phyloP scores from a whole-genome alignment of 768 basidiomycete genomes.

The Agaricus bisporus region DNA sequence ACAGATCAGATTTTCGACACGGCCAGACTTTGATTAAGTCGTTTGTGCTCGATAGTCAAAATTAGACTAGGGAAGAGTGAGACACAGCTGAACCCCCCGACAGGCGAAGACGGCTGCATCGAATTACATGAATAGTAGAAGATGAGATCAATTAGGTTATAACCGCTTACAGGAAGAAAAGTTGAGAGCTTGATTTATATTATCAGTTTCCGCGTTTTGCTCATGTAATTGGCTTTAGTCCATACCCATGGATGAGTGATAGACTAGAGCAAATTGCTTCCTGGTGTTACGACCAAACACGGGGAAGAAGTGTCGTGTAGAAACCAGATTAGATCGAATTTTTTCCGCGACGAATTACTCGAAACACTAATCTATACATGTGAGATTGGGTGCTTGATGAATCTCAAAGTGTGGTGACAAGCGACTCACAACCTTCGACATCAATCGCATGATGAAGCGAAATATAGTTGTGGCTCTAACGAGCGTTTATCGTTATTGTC shows the following conservation, averaged over 20 bases:
- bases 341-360: slow-evolving; percentile 1
- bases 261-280: too few species aligned
- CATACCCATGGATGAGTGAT: not conserved
- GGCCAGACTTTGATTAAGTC: slow-evolving; percentile 2
- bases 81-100: not conserved
- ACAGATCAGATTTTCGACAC: not conserved
- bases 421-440: slow-evolving; percentile 4
- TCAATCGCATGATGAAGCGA: slow-evolving; percentile 3
- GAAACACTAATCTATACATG: not conserved
- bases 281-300: too few species aligned
- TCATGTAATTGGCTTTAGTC: slow-evolving; percentile 1
- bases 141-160: not conserved
- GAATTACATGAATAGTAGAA: slow-evolving; percentile 1
- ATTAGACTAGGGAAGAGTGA: not conserved
- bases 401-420: not conserved
- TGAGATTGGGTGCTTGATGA: not conserved
- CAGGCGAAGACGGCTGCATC: slow-evolving; percentile 4
- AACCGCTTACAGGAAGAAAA: slow-evolving; percentile 2
- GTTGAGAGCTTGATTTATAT: slow-evolving; percentile 3
- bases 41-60: not conserved
- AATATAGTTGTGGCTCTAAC: not conserved
- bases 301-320: too few species aligned
- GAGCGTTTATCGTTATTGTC: not conserved
- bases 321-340: slow-evolving; percentile 5
- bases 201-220: not conserved